These are phyloP conservation scores for Entomortierella lignicola DNA, from an alignment of 192 early-diverging fungal genomes.

Conservation along the genomic window DNA sequence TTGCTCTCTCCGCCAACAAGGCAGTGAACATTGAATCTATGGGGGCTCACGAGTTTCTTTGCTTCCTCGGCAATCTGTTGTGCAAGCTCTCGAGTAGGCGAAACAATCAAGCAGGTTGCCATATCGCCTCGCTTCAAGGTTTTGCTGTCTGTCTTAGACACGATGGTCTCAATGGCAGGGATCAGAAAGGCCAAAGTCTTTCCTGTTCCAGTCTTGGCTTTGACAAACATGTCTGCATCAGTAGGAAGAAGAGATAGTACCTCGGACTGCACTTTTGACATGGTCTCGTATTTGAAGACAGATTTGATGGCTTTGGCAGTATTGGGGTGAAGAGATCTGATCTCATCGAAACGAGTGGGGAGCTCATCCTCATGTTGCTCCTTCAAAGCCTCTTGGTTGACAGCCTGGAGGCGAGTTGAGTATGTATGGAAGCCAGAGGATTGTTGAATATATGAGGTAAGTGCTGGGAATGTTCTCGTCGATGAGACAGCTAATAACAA, in stretches of 20 bases:
- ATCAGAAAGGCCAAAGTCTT: conserved; percentile 97
- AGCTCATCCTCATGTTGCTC: conserved; percentile 53
- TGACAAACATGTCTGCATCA: conserved; percentile 86
- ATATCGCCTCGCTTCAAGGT: conserved; percentile 56
- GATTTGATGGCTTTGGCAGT: conserved; percentile 69
- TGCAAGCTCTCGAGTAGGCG: conserved; percentile 93
- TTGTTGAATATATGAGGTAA: conserved; percentile 35
- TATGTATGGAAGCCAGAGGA: conserved; percentile 26
- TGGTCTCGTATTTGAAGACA: conserved; percentile 79
- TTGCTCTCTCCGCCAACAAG: conserved; percentile 84
- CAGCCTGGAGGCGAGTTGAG: conserved; percentile 17
- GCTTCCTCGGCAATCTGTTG: conserved; percentile 87
- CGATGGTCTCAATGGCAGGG: conserved; percentile 82
- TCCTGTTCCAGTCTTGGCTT: conserved; percentile 97
- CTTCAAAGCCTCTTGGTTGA: conserved; percentile 6
- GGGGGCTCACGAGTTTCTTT: conserved; percentile 65
- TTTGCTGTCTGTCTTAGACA: conserved; percentile 58
- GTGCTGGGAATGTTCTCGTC: conserved; percentile 30
- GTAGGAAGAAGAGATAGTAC: conserved; percentile 80
- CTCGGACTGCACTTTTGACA: conserved; percentile 88
- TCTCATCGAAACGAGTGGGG: conserved; percentile 65
- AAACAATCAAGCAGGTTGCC: conserved; percentile 80
- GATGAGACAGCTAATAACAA: conserved; percentile 8
- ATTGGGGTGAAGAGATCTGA: conserved; percentile 56
- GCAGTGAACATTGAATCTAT: conserved; percentile 73